Conservation (phyloP, 1,284 basidiomycete species). For the Trichosporon asahii region DNA sequence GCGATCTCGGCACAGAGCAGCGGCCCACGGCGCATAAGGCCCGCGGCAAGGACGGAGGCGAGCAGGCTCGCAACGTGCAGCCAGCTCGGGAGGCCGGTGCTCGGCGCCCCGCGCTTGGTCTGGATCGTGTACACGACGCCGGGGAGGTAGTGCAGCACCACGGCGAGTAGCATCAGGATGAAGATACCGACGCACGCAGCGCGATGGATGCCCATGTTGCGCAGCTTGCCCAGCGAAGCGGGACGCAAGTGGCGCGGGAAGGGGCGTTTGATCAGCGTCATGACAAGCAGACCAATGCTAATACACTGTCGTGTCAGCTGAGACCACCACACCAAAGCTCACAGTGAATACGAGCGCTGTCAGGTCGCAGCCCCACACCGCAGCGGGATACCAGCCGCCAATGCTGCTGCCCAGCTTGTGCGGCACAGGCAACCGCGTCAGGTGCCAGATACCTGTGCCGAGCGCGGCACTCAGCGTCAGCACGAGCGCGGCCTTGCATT, state of each 20-base stretch:
- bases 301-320: not conserved
- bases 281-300: slow-evolving; percentile 10
- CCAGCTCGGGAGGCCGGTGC: not conserved
- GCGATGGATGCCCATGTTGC: slow-evolving; percentile 22
- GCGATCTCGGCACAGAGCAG: slow-evolving; percentile 28
- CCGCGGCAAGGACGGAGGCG: slow-evolving; percentile 15
- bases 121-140: slow-evolving; percentile 33
- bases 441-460: not conserved
- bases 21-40: slow-evolving; percentile 45
- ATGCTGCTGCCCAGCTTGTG: not conserved
- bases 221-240: slow-evolving; percentile 19
- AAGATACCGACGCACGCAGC: slow-evolving; percentile 15
- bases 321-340: not conserved
- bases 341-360: slow-evolving; percentile 10
- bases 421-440: not conserved
- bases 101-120: slow-evolving; percentile 21
- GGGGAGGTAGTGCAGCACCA: slow-evolving; percentile 29
- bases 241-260: slow-evolving; percentile 23
- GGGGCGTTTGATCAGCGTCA: slow-evolving; percentile 34
- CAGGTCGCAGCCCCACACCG: not conserved
- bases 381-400: not conserved
- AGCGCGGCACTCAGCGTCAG: not conserved
- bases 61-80: slow-evolving; percentile 9
- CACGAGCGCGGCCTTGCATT: slow-evolving; percentile 7
- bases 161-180: slow-evolving; percentile 8